These are phyloP conservation scores for Geotrichum histeridarum DNA, from an alignment of 1,139 yeast genomes.

Conservation along the genomic window DNA sequence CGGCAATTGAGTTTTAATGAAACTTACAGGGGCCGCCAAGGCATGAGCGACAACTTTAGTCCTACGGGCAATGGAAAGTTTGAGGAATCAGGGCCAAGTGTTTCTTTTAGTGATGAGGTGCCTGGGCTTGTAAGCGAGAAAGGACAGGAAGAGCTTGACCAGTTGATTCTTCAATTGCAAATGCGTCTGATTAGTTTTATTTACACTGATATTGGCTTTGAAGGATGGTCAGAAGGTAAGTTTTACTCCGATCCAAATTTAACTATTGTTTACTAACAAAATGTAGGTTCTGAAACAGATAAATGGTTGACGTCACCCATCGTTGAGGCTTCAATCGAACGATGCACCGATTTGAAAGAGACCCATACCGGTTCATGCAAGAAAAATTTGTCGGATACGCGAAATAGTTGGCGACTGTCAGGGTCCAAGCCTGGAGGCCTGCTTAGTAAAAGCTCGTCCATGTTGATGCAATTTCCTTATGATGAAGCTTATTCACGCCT, in stretches of 20 bases:
- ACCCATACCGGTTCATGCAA: neutral
- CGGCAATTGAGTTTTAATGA: slow-evolving; percentile 28
- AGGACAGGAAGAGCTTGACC: slow-evolving; percentile 26
- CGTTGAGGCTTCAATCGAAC: slow-evolving; percentile 21
- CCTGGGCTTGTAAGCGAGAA: slow-evolving; percentile 1
- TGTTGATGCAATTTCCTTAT: slow-evolving; percentile 23
- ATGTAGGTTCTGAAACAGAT: slow-evolving; percentile 33
- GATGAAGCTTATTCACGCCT: slow-evolving; percentile 31
- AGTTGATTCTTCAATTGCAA: slow-evolving; percentile 28
- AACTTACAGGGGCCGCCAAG: neutral
- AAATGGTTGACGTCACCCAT: slow-evolving; percentile 30
- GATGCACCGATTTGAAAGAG: slow-evolving; percentile 1
- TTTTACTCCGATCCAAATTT: neutral
- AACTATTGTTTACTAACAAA: slow-evolving; percentile 6
- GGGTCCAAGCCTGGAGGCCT: neutral
- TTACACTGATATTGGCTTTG: slow-evolving; percentile 31
- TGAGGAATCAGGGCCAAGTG: neutral
- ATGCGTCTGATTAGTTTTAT: slow-evolving; percentile 32
- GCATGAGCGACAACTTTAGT: neutral
- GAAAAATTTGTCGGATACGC: slow-evolving; percentile 1
- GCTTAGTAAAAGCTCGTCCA: neutral
- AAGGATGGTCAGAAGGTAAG: slow-evolving; percentile 31
- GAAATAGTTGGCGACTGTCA: slow-evolving; percentile 9
- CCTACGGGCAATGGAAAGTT: neutral
- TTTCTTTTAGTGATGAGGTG: slow-evolving; percentile 9